These are phyloP conservation scores for Neurospora sublineolata DNA, from an alignment of 495 filamentous ascomycete species.

Conservation along the genomic window DNA sequence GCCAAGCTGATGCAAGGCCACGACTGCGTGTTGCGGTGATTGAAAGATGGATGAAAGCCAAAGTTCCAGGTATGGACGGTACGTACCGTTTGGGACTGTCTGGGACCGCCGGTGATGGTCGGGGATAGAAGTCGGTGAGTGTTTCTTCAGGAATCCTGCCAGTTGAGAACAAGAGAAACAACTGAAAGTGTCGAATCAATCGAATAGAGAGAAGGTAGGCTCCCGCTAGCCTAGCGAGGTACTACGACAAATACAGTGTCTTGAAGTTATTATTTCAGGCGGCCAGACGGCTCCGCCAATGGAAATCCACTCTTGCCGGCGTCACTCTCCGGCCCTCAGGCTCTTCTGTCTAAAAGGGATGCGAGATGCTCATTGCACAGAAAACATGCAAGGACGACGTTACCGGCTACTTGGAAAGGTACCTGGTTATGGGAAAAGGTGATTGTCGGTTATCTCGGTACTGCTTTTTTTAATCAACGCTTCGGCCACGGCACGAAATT, in stretches of 20 bases:
- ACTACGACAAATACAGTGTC: not conserved
- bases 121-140: not conserved
- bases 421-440: not conserved
- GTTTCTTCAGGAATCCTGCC: not conserved
- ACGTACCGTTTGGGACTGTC: not conserved
- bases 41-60: not conserved
- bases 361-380: not conserved
- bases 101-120: not conserved
- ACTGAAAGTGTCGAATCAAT: not conserved
- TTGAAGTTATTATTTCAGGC: not conserved
- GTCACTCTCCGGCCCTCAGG: not conserved
- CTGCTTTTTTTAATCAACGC: not conserved
- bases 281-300: not conserved
- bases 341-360: not conserved
- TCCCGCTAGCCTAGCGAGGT: not conserved
- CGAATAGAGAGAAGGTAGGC: not conserved
- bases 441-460: not conserved
- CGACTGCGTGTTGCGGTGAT: not conserved
- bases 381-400: not conserved
- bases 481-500: not conserved
- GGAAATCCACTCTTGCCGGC: not conserved
- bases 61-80: not conserved
- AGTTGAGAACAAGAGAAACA: not conserved
- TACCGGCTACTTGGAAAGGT: not conserved
- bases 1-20: not conserved